A percentile compares a stretch with the other conserved stretches of the same genome.
phyloP scores from a whole-genome alignment of 2,329 filamentous ascomycete genomes.

The Xylaria sp. region DNA sequence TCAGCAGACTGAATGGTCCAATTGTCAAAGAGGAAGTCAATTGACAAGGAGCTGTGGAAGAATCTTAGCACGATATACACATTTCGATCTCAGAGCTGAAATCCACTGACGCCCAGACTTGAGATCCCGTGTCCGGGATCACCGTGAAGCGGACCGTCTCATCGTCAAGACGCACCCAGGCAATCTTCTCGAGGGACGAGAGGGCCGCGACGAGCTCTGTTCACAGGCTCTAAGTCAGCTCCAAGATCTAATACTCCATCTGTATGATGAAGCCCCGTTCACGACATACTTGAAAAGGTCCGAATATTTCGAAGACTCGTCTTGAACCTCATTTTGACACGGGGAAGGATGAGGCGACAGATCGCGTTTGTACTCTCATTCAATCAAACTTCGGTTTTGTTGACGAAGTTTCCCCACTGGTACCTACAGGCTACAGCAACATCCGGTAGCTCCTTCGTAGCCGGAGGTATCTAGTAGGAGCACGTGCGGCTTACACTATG shows the following conservation, averaged over 20 bases:
- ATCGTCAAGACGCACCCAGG: constrained; percentile 85
- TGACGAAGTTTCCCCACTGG: too few species aligned
- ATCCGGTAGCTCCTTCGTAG: too few species aligned
- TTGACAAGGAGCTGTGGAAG: constrained; percentile 46
- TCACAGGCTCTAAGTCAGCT: constrained; percentile 8
- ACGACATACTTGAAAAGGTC: constrained; percentile 55
- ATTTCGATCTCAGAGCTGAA: neutral
- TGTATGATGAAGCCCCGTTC: neutral
- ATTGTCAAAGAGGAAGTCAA: constrained; percentile 81
- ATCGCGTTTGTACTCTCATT: neutral
- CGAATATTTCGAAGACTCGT: constrained; percentile 61
- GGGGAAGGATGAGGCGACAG: neutral
- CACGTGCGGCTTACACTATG: too few species aligned
- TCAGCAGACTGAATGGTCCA: constrained; percentile 85
- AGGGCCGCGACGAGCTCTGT: constrained; percentile 60
- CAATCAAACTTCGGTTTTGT: neutral
- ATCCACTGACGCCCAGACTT: constrained; percentile 84
- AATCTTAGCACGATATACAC: constrained; percentile 2
- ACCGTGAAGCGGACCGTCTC: constrained; percentile 89
- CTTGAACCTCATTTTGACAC: constrained; percentile 52
- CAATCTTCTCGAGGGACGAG: constrained; percentile 69
- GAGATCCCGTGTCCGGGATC: constrained; percentile 87
- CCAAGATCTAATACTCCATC: too few species aligned
- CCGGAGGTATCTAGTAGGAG: too few species aligned
- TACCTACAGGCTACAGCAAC: too few species aligned